Base-by-base conservation (phyloP, 805 yeast species). In the Pichia exigua region DNA sequence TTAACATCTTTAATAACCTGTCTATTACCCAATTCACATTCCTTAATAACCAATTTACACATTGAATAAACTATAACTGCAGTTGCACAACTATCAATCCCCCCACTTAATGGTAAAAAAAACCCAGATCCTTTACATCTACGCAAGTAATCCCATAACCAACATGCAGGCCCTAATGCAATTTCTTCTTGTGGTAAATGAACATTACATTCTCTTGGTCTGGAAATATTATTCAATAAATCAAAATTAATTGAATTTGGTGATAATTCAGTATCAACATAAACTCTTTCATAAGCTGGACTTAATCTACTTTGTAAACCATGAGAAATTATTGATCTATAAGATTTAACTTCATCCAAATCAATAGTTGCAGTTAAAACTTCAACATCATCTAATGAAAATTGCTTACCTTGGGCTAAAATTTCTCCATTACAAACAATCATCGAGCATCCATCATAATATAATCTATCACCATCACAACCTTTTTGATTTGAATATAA, bases 61-160 rank as follows among this genome's bases (percentile, higher is more conserved):
- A 94, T 94, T 21, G 95, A 87, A 63, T 85, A 87, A 27, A 94
- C 95, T 60, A 94, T 90, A 18, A 87, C 87, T 0, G 98, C 94
- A 0, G 99, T 94, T 1, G 99, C 97, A 73, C 99, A 95, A 38
- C 96, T 87, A 65, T 94, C 99, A 57, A 94, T 92, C 47, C 99
- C 99, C 20, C 99, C 99, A 66, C 95, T 85, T 47, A 94, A 73
- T 0, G 99, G 98, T 45, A 94, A 73, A 68, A 94, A 95, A 65
- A 76, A 94, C 0, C 99, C 99, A 0, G 90, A 88, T 48, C 94
- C 87, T 58, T 80, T 81, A 59, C 95, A 88, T 57, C 99, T 78
- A 66, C 99, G 79, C 53, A 94, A 75, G 63, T 94, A 94, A 67
- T 94, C 99, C 99, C 99, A 94, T 57, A 94, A 69, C 99, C 99